These are phyloP conservation scores for Globisporangium okanoganense DNA, from an alignment of 352 stramenopile genomes.

Conservation along the genomic window DNA sequence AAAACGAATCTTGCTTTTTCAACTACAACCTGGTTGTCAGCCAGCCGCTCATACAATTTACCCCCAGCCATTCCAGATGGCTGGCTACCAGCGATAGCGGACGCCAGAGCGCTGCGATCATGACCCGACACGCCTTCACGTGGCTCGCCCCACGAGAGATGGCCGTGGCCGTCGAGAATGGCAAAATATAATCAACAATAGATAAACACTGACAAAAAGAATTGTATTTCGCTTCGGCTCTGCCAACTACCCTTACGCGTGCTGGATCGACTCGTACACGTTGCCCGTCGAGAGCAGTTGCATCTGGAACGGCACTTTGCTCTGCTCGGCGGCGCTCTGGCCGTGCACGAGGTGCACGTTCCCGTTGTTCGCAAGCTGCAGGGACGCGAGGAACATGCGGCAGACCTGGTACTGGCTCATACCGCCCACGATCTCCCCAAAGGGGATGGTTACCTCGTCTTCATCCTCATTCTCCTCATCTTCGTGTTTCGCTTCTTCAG, in stretches of 20 bases:
- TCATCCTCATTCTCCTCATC: conserved; percentile 19
- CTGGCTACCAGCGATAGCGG: conserved; percentile 51
- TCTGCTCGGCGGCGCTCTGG: conserved; percentile 53
- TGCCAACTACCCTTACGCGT: not conserved
- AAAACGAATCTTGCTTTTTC: too few relatives aligned
- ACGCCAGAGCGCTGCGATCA: conserved; percentile 54
- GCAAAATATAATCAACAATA: too few relatives aligned
- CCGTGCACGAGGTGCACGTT: conserved; percentile 83
- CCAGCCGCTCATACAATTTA: too few relatives aligned
- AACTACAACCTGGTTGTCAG: too few relatives aligned
- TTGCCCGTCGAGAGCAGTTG: conserved; percentile 55
- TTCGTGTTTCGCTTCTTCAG: conserved; percentile 12
- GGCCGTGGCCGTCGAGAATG: conserved; percentile 65
- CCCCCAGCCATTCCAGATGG: too few relatives aligned
- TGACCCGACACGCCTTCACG: conserved; percentile 75
- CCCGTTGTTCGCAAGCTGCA: conserved; percentile 90
- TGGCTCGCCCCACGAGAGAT: conserved; percentile 56
- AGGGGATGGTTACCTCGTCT: conserved; percentile 29
- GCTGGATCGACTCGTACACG: conserved; percentile 56
- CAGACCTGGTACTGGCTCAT: conserved; percentile 78
- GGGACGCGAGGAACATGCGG: conserved; percentile 87
- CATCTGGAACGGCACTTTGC: conserved; percentile 63
- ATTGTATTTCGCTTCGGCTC: too few relatives aligned
- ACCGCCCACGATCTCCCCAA: conserved; percentile 52
- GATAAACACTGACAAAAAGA: too few relatives aligned